Percentiles rank a stretch among this genome's conserved stretches.
Evolutionary conservation across 2,329 filamentous ascomycete species (phyloP).

Genomic region (Alternaria arborescens): DNA sequence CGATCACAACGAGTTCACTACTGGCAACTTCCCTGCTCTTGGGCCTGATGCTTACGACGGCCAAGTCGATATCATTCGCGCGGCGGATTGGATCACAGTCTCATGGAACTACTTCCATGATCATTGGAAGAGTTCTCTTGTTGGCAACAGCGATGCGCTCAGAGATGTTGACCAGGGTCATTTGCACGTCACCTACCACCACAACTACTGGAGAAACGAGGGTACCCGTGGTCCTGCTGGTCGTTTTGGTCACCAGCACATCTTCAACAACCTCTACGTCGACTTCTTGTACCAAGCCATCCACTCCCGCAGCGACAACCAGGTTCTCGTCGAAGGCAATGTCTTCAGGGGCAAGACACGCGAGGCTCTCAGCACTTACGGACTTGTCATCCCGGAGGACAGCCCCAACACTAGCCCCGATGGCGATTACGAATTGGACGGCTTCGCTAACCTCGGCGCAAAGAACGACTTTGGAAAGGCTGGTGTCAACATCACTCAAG

Average conservation of each 20-base stretch:
- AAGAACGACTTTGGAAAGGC: constrained; percentile 61
- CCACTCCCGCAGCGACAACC: constrained; percentile 56
- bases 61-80: constrained; percentile 70
- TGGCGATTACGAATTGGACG: constrained; percentile 64
- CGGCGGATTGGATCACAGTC: constrained; percentile 68
- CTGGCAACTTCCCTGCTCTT: constrained; percentile 61
- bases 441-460: constrained; percentile 63
- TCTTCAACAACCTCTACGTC: constrained; percentile 62
- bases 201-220: constrained; percentile 72
- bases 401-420: constrained; percentile 63
- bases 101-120: constrained; percentile 63
- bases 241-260: constrained; percentile 72
- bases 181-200: constrained; percentile 70
- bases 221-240: constrained; percentile 70
- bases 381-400: constrained; percentile 64
- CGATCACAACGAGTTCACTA: constrained; percentile 72
- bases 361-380: constrained; percentile 63
- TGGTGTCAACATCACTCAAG: constrained; percentile 61
- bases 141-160: constrained; percentile 68
- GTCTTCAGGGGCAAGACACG: constrained; percentile 59
- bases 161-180: constrained; percentile 66
- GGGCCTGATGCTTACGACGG: constrained; percentile 74
- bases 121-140: constrained; percentile 69
- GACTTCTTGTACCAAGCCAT: constrained; percentile 53
- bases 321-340: constrained; percentile 56